Base-by-base conservation (phyloP, 306 rosid genomes). In the Echinosophora koreensis region DNA sequence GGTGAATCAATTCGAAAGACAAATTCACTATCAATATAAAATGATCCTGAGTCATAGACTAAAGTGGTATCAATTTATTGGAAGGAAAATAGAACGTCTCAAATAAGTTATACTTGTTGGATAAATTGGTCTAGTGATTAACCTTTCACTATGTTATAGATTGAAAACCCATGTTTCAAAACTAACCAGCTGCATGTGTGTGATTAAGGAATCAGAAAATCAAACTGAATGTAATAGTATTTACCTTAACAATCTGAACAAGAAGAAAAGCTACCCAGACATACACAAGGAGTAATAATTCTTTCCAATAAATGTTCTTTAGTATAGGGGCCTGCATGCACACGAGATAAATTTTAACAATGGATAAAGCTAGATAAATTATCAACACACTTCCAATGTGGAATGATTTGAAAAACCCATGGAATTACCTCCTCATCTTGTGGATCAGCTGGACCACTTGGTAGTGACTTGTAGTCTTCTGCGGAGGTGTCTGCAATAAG, bases 211-310 rank as follows among this genome's bases (percentile, higher is more conserved):
- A 67, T 57, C 60, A 59, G 8, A 47, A 14, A 37, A 64, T 9
- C 1, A 51, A 80, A 47, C 5, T 3, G 61, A 82, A 34, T 59
- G 10, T 55, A 42, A 62, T 13, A 41, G 1, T 22, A 0, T 22
- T 30, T 76, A 89, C 97, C 91, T 92, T 92, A n/a, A 88, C 74
- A 64, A 92, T 85, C 90, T 92, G 97, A 65, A 92, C 86, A 81
- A 80, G 39, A 30, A 92, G 95, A 77, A 90, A 92, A 69, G 87
- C 95, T 60, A 90, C 87, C 97, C 97, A 92, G 39, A 92, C 97
- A 77, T 78, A 92, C 72, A 87, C 16, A 67, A 92, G 95, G 67
- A 88, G 61, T 71, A 59, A 52, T 77, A 84, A 28, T 82, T 92
- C 97, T 75, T 92, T 92, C 97, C 93, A 92, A 35, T 71, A 59